Base-by-base conservation (phyloP, 1,284 basidiomycete genomes). In the Ustilago bromivora region DNA sequence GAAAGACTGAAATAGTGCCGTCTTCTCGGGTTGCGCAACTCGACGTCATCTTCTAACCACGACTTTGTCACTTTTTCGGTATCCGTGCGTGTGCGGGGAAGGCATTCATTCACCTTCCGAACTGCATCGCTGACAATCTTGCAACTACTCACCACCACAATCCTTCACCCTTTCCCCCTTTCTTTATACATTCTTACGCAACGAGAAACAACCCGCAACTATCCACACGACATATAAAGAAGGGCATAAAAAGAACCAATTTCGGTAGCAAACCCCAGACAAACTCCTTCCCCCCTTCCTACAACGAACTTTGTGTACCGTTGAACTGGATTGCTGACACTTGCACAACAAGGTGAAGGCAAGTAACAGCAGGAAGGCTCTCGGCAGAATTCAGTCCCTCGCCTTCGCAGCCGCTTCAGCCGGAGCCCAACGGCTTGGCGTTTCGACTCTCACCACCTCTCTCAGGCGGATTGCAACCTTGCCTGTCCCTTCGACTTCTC, bases 321-420 rank as follows among this genome's bases (percentile, higher is more conserved):
- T 38, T 10, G 36, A 38, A 38, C 36, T 38, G 9, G 36, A 38
- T 38, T 38, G 36, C 23, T 28, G 23, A 28, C 36, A 38, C 36
- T 38, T 38, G 36, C 36, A 7, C 36, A 9, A 38, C 36, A 38
- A 28, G 8, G 46, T 46, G 2, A 46, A 46, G 41, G n/a, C 13
- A 19, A 46, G 46, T 49, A 23, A 17, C n/a, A 49, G 23, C 23
- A 23, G 4, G 46, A 17, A 6, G 23, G 49, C 49, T 31, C 7
- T 51, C 49, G 49, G 40, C 59, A 71, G 59, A 12, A 71, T 71
- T 71, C 62, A 55, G 68, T 66, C 62, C 13, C 23, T 51, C 1
- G 49, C 57, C 15, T 55, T 46, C 23, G 32, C 3, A n/a, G 23
- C 6, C 34, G 54, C 8, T 17, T 51, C 49, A 51, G 49, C 47